Base-by-base conservation (phyloP, 305 asterid species). In the Striga hermonthica region DNA sequence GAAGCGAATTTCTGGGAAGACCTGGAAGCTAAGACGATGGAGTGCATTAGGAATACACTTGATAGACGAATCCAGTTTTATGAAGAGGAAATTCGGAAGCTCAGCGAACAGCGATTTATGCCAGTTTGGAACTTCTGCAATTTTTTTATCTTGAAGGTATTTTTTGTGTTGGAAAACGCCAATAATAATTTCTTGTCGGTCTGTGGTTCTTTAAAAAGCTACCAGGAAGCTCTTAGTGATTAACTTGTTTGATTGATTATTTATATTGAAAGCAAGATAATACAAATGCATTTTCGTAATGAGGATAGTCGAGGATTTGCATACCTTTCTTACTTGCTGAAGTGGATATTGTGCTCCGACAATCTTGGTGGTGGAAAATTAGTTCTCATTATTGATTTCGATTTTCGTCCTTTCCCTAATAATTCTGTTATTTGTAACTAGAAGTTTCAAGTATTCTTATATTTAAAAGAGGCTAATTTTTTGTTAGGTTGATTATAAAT, bases 91-190 rank as follows among this genome's bases (percentile, higher is more conserved):
- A 86, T 94, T 64, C 87, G 97, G 59, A 94, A 88, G 88, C 99
- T 90, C 77, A 94, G 99, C 45, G 99, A 94, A 76, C 96, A 86
- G 74, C 86, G 95, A 48, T 88, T 94, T 79, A 81, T 82, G 93
- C 99, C 96, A 69, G 79, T 94, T 73, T 94, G 99, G 99, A 94
- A 86, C 81, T 94, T 94, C 82, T 90, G 96, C 79, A 94, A 94
- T 73, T 94, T 94, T 74, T 94, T 90, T 74, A 86, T 94, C 75
- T 81, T 94, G 60, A 94, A 90, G 97, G 97, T 90, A 64, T 63
- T 41, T 67, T 34, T 69, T 60, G 54, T 65, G 61, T 66, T 57
- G 28, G 34, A 55, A 56, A 43, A 16, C 34, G 52, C 8, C 45
- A 14, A 48, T 12, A 38, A 14, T 0, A 11, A 4, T 12, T 56